Evolutionary conservation across 2,329 filamentous ascomycete genomes (phyloP).

Genomic region (Teratosphaeria viscida): DNA sequence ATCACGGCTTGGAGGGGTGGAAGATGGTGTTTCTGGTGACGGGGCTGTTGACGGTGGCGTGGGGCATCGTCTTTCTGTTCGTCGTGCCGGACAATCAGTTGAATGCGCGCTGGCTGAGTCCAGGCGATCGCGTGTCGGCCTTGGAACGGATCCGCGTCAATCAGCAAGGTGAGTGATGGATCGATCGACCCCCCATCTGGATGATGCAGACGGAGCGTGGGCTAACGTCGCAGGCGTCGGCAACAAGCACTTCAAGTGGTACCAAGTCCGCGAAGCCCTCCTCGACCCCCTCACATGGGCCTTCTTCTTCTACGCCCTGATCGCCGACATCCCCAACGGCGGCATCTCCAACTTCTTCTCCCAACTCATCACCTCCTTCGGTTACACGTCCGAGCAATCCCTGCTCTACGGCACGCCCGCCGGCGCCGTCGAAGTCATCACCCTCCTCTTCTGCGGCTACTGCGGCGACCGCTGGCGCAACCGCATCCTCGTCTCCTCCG

Average conservation of each 20-base stretch:
- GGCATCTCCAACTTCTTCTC: conserved; percentile 53
- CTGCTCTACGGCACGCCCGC: conserved; percentile 56
- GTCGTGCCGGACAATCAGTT: conserved; percentile 49
- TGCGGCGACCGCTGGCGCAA: conserved; percentile 48
- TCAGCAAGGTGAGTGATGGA: conserved; percentile 49
- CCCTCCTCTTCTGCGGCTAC: conserved; percentile 45
- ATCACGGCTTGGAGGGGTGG: conserved; percentile 52
- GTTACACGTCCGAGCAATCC: conserved; percentile 52
- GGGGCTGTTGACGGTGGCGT: conserved; percentile 31
- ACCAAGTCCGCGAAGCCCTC: conserved; percentile 54
- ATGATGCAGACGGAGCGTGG: background rate
- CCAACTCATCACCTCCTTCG: conserved; percentile 52
- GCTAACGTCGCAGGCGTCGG: background rate
- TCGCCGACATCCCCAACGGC: conserved; percentile 40
- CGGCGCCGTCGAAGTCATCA: conserved; percentile 54
- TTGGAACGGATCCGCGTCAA: conserved; percentile 64
- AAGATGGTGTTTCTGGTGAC: conserved; percentile 46
- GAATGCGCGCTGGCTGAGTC: conserved; percentile 52
- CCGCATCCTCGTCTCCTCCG: conserved; percentile 46
- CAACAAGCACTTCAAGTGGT: conserved; percentile 21
- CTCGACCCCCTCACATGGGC: conserved; percentile 50
- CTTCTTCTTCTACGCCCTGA: conserved; percentile 47
- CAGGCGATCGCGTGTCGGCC: conserved; percentile 56
- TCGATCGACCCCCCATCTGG: background rate
- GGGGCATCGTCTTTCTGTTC: conserved; percentile 36